Conservation (phyloP, 371 early-diverging fungal genomes). For the Conidiobolus incongruus region DNA sequence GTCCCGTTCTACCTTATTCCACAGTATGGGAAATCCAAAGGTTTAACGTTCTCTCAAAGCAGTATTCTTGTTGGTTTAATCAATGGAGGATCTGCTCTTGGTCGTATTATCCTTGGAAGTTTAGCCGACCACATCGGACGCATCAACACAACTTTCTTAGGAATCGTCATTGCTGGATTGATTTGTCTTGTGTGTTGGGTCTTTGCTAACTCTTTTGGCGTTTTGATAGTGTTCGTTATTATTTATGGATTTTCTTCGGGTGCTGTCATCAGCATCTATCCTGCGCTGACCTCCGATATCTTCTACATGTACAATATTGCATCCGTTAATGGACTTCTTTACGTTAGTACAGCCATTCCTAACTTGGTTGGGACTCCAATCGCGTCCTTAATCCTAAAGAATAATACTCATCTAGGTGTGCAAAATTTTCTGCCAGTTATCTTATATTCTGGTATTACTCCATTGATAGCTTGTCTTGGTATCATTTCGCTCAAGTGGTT, state of each 20-base stretch:
- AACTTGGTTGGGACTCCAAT: conserved; percentile 24
- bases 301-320: conserved; percentile 16
- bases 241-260: conserved; percentile 29
- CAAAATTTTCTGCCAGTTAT: conserved; percentile 1
- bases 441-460: neutral
- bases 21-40: conserved; percentile 5
- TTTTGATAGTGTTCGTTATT: conserved; percentile 20
- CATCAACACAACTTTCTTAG: conserved; percentile 18
- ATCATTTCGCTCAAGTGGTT: no score
- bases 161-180: conserved; percentile 17
- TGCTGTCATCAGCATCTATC: conserved; percentile 18
- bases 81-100: conserved; percentile 29
- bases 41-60: conserved; percentile 11
- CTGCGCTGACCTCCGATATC: conserved; percentile 16
- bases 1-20: conserved; percentile 2
- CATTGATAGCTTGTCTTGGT: no score
- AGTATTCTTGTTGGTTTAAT: conserved; percentile 23
- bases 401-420: neutral
- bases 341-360: conserved; percentile 15
- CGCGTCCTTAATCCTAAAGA: conserved; percentile 5
- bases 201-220: conserved; percentile 17
- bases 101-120: conserved; percentile 35
- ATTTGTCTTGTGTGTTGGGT: conserved; percentile 36
- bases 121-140: conserved; percentile 36
- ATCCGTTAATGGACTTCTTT: conserved; percentile 14